Conservation (phyloP, 1,284 basidiomycete species). For the Erythrobasidium hasegawianum region DNA sequence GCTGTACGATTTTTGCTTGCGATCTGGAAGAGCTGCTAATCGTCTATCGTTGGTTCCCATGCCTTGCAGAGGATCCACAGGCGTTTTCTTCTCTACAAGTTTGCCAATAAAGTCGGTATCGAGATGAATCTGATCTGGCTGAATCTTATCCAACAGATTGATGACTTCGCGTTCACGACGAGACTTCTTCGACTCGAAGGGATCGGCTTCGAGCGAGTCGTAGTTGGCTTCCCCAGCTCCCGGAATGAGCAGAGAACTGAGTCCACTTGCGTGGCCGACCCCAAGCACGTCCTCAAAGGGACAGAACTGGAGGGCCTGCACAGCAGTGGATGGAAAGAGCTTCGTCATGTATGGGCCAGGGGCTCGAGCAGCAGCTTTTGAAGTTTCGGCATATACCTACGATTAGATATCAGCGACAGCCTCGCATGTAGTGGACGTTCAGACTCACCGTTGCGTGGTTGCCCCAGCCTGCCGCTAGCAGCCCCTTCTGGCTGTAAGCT, state of each 20-base stretch:
- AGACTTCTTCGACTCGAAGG: conserved; percentile 79
- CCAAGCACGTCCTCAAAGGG: conserved; percentile 91
- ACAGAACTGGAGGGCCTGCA: conserved; percentile 70
- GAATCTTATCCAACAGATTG: conserved; percentile 87
- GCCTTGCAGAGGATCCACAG: not conserved
- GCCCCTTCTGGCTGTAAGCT: conserved; percentile 63
- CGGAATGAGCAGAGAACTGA: conserved; percentile 82
- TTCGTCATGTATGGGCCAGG: conserved; percentile 84
- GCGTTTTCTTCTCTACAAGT: conserved; percentile 5
- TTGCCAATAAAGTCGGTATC: conserved; percentile 53
- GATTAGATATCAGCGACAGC: not conserved
- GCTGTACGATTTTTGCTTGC: conserved; percentile 60
- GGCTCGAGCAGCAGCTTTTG: conserved; percentile 44
- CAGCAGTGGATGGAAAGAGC: conserved; percentile 64
- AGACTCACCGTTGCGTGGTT: conserved; percentile 67
- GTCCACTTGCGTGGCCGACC: conserved; percentile 64
- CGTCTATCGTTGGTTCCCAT: conserved; percentile 52
- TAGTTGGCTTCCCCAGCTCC: conserved; percentile 93
- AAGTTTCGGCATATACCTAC: conserved; percentile 43
- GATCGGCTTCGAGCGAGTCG: conserved; percentile 88
- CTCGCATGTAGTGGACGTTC: not conserved
- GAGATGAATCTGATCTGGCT: conserved; percentile 87
- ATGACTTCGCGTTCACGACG: conserved; percentile 88
- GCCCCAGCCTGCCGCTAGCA: conserved; percentile 77
- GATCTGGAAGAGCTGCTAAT: conserved; percentile 59